Evolutionary conservation across 306 rosid genomes (phyloP).

Genomic region (Begonia fuchsioides): DNA sequence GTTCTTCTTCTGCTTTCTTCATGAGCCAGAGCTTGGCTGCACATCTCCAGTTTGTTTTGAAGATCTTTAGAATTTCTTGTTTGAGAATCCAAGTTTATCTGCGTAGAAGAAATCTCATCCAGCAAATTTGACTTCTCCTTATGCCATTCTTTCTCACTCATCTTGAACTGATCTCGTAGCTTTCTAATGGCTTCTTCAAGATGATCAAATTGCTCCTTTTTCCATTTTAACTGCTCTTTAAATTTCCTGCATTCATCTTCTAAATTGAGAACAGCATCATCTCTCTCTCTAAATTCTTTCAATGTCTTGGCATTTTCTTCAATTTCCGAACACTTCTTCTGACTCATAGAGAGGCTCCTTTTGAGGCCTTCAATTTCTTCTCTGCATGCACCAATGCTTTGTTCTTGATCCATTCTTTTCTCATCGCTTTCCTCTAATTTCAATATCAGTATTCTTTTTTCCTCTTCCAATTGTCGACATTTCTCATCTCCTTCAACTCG

Average conservation of each 20-base stretch:
- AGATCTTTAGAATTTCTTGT: conserved; percentile 42
- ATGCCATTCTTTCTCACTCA: conserved; percentile 49
- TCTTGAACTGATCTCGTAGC: conserved; percentile 26
- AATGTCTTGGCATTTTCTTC: conserved; percentile 20
- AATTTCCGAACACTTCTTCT: conserved; percentile 29
- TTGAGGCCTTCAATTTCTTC: conserved; percentile 49
- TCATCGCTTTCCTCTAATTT: conserved; percentile 49
- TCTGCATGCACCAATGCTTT: conserved; percentile 17
- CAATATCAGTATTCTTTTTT: conserved; percentile 23
- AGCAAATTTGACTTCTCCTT: conserved; percentile 37
- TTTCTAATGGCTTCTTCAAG: conserved; percentile 57
- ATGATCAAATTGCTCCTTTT: conserved; percentile 66
- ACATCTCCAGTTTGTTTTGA: conserved; percentile 26
- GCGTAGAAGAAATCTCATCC: conserved; percentile 49
- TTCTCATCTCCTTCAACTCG: conserved; percentile 35
- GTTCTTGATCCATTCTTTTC: conserved; percentile 38
- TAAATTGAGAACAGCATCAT: conserved; percentile 22
- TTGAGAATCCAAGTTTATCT: conserved; percentile 50
- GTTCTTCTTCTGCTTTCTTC: conserved; percentile 58
- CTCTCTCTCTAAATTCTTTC: conserved; percentile 38
- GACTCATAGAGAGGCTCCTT: conserved; percentile 27
- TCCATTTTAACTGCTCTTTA: conserved; percentile 71
- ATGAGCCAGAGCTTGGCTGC: conserved; percentile 58
- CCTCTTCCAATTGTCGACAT: conserved; percentile 24
- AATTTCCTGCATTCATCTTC: conserved; percentile 40